Base-by-base conservation (phyloP, 768 basidiomycete species). In the Calvatia gigantea region DNA sequence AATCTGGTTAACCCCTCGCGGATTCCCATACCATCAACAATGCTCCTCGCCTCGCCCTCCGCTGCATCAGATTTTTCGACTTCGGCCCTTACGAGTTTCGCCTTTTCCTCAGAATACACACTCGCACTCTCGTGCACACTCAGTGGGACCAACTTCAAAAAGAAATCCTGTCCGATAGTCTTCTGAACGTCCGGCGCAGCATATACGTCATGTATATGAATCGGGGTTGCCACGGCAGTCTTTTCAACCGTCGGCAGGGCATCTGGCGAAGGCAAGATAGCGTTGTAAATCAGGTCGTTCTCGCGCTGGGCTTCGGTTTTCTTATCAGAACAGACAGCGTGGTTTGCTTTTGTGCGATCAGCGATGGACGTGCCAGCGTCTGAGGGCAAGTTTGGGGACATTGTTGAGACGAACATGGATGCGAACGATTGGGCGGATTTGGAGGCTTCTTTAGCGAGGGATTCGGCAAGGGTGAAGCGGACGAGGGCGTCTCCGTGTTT, bases 51-150 rank as follows among this genome's bases (percentile, higher is more conserved):
- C 68, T 95, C 91, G 4, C 78, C 87, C 65, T 97, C 94, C 0
- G 89, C 86, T 21, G 82, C 74, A 59, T 98, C 95, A 0, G 85
- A 87, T 50, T 85, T 83, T 75, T 98, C 96, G 6, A 89, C 90
- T 68, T 98, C 94, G 4, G 77, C 83, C 37, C 97, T 80, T 6
- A 94, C 93, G 25, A 78, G 69, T 70, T 99, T 98, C 19, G 96
- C 97, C 74, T 98, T 98, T 73, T 99, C 97, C 70, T 99, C 97
- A 0, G 94, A 96, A 69, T 99, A 99, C 12, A 99, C 86, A 56
- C 88, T 91, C 12, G 96, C 96, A 60, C 90, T 91, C 72, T 98
- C 95, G 67, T 98, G 95, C 5, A 99, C 94, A 62, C 89, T 90
- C 41, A 99, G 75, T 11, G 97, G 97, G 31, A 99, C 81, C 4